These are phyloP conservation scores for Ustilaginoidea virens DNA, from an alignment of 2,329 filamentous ascomycete species.

Conservation along the genomic window DNA sequence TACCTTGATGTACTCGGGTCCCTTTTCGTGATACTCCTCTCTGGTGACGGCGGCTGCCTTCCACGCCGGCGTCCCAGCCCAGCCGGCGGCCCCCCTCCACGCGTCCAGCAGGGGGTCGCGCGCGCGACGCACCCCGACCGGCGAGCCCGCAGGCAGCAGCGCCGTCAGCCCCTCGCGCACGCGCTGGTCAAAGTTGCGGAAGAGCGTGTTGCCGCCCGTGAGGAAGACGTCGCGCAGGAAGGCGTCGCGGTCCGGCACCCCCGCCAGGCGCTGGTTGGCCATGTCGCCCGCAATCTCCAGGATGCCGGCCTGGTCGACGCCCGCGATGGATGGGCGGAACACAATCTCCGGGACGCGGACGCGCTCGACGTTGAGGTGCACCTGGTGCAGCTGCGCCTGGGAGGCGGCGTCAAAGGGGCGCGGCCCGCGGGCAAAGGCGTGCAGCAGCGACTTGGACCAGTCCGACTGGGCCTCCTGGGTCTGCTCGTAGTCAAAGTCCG, in stretches of 20 bases:
- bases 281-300: conserved; percentile 88
- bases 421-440: conserved; percentile 79
- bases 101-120: conserved; percentile 69
- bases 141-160: conserved; percentile 52
- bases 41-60: conserved; percentile 53
- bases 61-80: conserved; percentile 51
- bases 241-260: conserved; percentile 41
- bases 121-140: conserved; percentile 58
- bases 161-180: conserved; percentile 57
- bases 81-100: conserved; percentile 83
- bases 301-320: conserved; percentile 83
- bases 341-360: conserved; percentile 88
- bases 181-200: conserved; percentile 73
- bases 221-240: conserved; percentile 81
- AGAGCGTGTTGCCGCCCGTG: conserved; percentile 84
- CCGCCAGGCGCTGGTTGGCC: conserved; percentile 61
- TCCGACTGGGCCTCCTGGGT: conserved; percentile 85
- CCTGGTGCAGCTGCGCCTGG: conserved; percentile 66
- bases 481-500: conserved; percentile 79
- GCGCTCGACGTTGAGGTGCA: conserved; percentile 92
- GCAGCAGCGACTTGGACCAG: conserved; percentile 84
- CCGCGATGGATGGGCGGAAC: conserved; percentile 84
- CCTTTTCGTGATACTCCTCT: conserved; percentile 84
- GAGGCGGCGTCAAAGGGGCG: conserved; percentile 71
- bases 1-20: conserved; percentile 83